Evolutionary conservation across 345 rosid species (phyloP).

Genomic region (Hibiscus tridactylites): DNA sequence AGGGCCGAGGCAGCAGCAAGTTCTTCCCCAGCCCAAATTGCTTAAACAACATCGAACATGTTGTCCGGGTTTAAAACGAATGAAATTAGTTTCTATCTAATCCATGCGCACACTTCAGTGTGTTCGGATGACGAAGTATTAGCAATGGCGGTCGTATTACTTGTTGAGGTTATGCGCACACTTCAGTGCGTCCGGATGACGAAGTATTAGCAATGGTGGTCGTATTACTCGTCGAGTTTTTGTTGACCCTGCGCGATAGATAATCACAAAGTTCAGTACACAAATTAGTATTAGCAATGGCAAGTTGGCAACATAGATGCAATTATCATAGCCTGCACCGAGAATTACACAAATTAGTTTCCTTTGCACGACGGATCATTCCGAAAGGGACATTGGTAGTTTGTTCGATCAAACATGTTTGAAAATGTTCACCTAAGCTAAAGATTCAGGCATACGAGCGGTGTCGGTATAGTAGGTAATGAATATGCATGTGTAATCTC

Average conservation of each 20-base stretch:
- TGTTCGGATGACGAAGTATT: no score
- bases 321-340: conserved; percentile 47
- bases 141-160: not conserved
- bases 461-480: not conserved
- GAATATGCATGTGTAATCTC: not conserved
- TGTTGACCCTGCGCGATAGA: no score
- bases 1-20: not conserved
- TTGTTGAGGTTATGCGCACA: no score
- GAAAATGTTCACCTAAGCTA: not conserved
- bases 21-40: not conserved
- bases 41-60: not conserved
- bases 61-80: not conserved
- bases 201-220: no score
- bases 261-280: no score
- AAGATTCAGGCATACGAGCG: not conserved
- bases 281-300: no score
- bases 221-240: conserved; percentile 15
- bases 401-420: not conserved
- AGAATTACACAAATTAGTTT: conserved; percentile 1
- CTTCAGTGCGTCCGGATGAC: no score
- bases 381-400: not conserved
- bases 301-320: no score
- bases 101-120: no score
- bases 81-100: not conserved
- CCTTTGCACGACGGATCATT: no score